Evolutionary conservation across 805 yeast genomes (phyloP).

Genomic region (Cyberlindnera mississippiensis): DNA sequence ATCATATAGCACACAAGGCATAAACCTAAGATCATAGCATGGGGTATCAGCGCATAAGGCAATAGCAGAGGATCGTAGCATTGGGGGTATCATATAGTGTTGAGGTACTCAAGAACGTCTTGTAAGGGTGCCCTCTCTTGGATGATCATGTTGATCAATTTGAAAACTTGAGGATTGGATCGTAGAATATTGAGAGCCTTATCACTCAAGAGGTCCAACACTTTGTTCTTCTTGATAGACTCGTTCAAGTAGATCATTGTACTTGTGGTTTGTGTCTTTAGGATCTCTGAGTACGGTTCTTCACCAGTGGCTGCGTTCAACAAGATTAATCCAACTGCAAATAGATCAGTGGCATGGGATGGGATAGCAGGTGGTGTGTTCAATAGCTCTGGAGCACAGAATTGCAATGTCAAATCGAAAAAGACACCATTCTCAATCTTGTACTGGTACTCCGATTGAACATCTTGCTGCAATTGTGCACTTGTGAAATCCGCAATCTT

Average conservation of each 20-base stretch:
- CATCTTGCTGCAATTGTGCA: constrained; percentile 25
- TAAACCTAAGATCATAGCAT: too few relatives aligned
- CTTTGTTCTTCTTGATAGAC: constrained; percentile 31
- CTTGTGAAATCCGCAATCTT: constrained; percentile 49
- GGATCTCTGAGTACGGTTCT: constrained; percentile 35
- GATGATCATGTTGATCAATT: constrained; percentile 29
- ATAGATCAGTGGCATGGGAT: constrained; percentile 38
- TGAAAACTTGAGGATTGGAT: constrained; percentile 16
- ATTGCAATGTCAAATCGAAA: constrained; percentile 34
- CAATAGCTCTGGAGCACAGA: constrained; percentile 45
- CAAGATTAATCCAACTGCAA: constrained; percentile 43
- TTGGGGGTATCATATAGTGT: constrained; percentile 1
- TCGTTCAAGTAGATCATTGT: constrained; percentile 30
- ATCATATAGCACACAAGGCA: too few relatives aligned
- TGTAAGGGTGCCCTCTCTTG: constrained; percentile 28
- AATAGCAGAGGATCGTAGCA: too few relatives aligned
- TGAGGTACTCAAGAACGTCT: constrained; percentile 8
- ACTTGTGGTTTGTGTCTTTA: constrained; percentile 11
- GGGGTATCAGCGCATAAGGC: too few relatives aligned
- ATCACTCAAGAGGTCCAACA: constrained; percentile 29
- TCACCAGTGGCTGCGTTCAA: constrained; percentile 43
- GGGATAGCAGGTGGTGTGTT: constrained; percentile 27
- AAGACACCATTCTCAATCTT: constrained; percentile 27
- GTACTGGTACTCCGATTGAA: constrained; percentile 12
- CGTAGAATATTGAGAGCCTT: constrained; percentile 26